Conservation (phyloP, 208 protist genomes). For the Trypanosoma boissoni region DNA sequence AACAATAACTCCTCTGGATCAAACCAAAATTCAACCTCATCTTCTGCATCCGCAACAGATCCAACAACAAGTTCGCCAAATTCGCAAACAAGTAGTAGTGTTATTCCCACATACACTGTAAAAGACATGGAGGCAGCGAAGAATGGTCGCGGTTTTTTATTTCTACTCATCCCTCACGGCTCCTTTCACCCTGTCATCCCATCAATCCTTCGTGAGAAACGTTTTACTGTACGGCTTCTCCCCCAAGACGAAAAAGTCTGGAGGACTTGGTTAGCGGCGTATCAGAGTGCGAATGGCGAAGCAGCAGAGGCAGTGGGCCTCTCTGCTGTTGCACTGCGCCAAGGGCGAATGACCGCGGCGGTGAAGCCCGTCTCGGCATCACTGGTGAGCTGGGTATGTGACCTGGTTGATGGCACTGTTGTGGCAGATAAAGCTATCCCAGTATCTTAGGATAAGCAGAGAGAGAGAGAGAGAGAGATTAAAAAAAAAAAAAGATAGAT, state of each 20-base stretch:
- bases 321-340: conserved; percentile 50
- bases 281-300: conserved; percentile 5
- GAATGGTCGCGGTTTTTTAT: conserved; percentile 62
- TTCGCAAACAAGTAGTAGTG: neutral
- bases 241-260: conserved; percentile 38
- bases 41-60: neutral
- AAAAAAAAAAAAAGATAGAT: neutral
- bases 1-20: conserved; percentile 5
- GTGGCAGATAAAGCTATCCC: conserved; percentile 32
- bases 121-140: conserved; percentile 58
- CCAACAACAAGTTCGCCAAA: neutral
- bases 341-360: conserved; percentile 42
- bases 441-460: neutral
- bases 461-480: neutral
- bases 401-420: conserved; percentile 60
- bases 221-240: conserved; percentile 69
- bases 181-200: conserved; percentile 19
- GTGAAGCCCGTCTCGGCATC: conserved; percentile 41
- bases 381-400: conserved; percentile 45
- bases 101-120: conserved; percentile 26
- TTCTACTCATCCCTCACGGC: conserved; percentile 47
- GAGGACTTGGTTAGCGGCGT: conserved; percentile 39
- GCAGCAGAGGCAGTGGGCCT: conserved; percentile 9
- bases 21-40: neutral
- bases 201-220: conserved; percentile 45